A percentile compares a stretch with the other conserved stretches of the same genome.
Evolutionary conservation across 805 yeast genomes (phyloP).

Genomic region (Ogataea degrootiae): DNA sequence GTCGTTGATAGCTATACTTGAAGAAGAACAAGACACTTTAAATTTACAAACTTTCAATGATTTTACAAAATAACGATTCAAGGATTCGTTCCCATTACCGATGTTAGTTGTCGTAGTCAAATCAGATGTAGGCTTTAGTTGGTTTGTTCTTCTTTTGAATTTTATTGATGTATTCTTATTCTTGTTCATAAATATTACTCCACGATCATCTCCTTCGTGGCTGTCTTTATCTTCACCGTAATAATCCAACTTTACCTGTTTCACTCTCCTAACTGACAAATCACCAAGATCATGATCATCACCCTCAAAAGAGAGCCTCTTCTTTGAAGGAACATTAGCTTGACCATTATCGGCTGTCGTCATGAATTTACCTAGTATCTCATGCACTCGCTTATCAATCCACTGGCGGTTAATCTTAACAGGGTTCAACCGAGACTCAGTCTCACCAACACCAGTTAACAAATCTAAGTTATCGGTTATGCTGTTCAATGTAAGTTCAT

Average conservation of each 20-base stretch:
- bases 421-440: background rate
- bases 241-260: constrained; percentile 10
- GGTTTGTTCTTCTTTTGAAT: constrained; percentile 4
- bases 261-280: background rate
- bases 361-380: background rate
- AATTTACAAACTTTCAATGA: too few relatives aligned
- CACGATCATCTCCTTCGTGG: background rate
- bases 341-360: background rate
- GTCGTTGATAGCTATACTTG: too few relatives aligned
- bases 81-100: too few relatives aligned
- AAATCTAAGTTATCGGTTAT: constrained; percentile 11
- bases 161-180: constrained; percentile 3
- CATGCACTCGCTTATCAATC: background rate
- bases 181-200: constrained; percentile 4
- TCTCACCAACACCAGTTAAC: constrained; percentile 1
- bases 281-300: background rate
- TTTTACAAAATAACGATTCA: too few relatives aligned
- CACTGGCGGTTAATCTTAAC: background rate
- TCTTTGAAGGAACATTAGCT: background rate
- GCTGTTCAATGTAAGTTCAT: constrained; percentile 4
- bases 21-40: too few relatives aligned
- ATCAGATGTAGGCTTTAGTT: too few relatives aligned
- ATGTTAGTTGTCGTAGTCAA: too few relatives aligned
- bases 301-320: background rate
- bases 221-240: constrained; percentile 16